Conservation (phyloP, 2,329 filamentous ascomycete species). For the Rosellinia necatrix region DNA sequence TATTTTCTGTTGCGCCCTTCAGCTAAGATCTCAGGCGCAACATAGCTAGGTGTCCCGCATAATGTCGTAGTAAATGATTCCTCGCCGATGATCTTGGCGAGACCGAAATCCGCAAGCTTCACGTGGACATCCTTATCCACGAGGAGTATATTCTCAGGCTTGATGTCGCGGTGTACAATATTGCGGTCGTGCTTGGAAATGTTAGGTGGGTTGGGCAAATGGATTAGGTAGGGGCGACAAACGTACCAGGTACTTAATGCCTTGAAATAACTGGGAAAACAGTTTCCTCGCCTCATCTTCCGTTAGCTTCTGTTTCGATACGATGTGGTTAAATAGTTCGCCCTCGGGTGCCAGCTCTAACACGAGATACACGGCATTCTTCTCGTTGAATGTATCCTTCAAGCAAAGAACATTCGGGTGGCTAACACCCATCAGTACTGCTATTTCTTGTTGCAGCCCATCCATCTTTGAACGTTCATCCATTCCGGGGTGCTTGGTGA, state of each 20-base stretch:
- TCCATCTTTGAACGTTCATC: conserved; percentile 85
- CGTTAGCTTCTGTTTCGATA: conserved; percentile 84
- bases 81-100: conserved; percentile 98
- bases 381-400: conserved; percentile 93
- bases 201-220: conserved; percentile 32
- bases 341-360: conserved; percentile 90
- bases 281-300: conserved; percentile 85
- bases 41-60: conserved; percentile 96
- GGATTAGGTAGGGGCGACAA: conserved; percentile 28
- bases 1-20: conserved; percentile 83
- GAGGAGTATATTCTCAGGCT: conserved; percentile 93
- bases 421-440: conserved; percentile 94
- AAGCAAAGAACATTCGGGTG: conserved; percentile 91
- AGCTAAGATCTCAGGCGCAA: conserved; percentile 92
- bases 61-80: conserved; percentile 97
- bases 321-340: conserved; percentile 94
- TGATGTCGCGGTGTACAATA: conserved; percentile 97
- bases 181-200: conserved; percentile 82
- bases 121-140: conserved; percentile 83
- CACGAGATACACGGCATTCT: conserved; percentile 87
- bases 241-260: conserved; percentile 89
- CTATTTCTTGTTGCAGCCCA: conserved; percentile 91
- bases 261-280: conserved; percentile 89
- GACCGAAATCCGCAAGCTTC: conserved; percentile 93
- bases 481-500: conserved; percentile 81